Conservation (phyloP, 768 basidiomycete species). For the Mycena indigotica region DNA sequence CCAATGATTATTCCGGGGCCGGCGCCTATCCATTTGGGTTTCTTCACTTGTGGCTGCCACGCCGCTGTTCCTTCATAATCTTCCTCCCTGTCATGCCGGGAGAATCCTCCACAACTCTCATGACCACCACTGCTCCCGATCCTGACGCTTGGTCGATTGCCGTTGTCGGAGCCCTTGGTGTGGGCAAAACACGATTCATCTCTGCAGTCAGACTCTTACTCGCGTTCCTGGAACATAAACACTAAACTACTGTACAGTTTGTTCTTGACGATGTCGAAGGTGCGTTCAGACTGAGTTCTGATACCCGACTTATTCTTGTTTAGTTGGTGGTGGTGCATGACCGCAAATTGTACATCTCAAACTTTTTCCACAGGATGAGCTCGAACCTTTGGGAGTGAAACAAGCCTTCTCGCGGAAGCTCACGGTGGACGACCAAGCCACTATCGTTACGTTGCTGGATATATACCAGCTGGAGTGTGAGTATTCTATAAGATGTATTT, state of each 20-base stretch:
- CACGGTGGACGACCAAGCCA: conserved; percentile 16
- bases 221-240: too few relatives aligned
- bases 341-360: too few relatives aligned
- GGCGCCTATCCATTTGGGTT: too few relatives aligned
- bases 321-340: too few relatives aligned
- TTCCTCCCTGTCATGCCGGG: not conserved
- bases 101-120: conserved; percentile 8
- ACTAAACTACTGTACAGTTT: too few relatives aligned
- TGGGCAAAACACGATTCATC: conserved; percentile 24
- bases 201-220: conserved; percentile 12
- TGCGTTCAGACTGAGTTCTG: not conserved
- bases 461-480: conserved; percentile 9
- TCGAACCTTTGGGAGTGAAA: conserved; percentile 13
- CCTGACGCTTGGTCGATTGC: conserved; percentile 22
- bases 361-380: conserved; percentile 13
- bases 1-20: too few relatives aligned
- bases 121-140: conserved; percentile 17
- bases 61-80: too few relatives aligned
- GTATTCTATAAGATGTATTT: not conserved
- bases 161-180: conserved; percentile 18
- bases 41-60: too few relatives aligned
- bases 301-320: not conserved
- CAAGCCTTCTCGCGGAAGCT: conserved; percentile 17
- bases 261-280: conserved; percentile 20
- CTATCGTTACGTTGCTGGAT: conserved; percentile 20